phyloP scores from a whole-genome alignment of 164 flowering plant genomes.

The Kingdonia uniflora region DNA sequence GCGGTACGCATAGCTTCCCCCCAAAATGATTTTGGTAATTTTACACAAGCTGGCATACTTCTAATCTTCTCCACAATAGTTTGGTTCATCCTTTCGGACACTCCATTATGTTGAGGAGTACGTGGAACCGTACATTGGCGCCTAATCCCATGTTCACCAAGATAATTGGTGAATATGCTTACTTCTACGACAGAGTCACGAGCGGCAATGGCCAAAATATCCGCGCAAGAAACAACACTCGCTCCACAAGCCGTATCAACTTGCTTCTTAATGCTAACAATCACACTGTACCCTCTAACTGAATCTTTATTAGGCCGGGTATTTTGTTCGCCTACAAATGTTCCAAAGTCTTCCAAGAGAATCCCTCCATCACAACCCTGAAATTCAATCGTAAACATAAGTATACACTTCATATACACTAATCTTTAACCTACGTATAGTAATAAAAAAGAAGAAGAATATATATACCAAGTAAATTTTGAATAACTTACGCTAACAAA shows the following conservation, averaged over 20 bases:
- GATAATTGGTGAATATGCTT: background rate
- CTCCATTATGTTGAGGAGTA: too few species aligned
- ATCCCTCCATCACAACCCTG: conserved; percentile 13
- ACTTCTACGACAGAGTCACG: conserved; percentile 22
- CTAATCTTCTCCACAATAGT: too few species aligned
- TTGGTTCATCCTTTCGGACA: too few species aligned
- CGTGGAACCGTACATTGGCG: too few species aligned
- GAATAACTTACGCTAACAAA: conserved; percentile 5
- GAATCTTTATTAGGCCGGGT: conserved; percentile 18
- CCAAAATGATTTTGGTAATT: too few species aligned
- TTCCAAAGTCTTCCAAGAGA: conserved; percentile 5
- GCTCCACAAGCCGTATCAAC: conserved; percentile 34
- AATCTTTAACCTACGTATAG: too few species aligned
- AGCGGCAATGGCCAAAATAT: conserved; percentile 29
- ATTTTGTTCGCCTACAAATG: conserved; percentile 6
- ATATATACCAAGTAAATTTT: background rate
- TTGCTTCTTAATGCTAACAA: conserved; percentile 23
- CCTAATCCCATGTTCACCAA: too few species aligned
- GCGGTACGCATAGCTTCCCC: too few species aligned
- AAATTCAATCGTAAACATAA: background rate
- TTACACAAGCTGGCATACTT: too few species aligned
- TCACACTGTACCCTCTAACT: conserved; percentile 30
- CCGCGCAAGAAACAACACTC: conserved; percentile 41
- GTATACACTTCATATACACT: background rate
- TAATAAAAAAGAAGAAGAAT: background rate